Conservation (phyloP, 2,329 filamentous ascomycete species). For the Verticillium longisporum region DNA sequence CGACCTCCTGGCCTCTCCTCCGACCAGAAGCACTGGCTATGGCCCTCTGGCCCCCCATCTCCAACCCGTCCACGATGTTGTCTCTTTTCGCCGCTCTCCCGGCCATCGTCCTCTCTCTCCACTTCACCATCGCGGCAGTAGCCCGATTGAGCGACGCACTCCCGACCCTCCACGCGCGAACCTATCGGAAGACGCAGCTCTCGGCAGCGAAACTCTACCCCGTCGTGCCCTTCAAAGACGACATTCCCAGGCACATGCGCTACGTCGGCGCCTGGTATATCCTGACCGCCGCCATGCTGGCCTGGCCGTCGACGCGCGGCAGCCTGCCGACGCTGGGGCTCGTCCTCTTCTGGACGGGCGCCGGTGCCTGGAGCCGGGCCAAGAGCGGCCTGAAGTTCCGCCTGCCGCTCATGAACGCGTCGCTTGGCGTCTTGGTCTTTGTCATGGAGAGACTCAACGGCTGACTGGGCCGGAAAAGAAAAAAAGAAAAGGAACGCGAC, state of each 20-base stretch:
- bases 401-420: background rate
- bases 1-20: too few relatives aligned
- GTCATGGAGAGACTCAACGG: background rate
- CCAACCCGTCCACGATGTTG: too few relatives aligned
- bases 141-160: background rate
- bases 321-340: background rate
- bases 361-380: background rate
- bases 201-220: background rate
- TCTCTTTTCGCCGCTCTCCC: too few relatives aligned
- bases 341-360: background rate
- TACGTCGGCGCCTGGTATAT: background rate
- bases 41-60: too few relatives aligned
- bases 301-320: background rate
- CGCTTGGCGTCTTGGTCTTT: background rate
- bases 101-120: too few relatives aligned
- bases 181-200: background rate
- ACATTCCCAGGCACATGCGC: background rate
- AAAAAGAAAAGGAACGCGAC: background rate
- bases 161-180: background rate
- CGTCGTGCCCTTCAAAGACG: background rate
- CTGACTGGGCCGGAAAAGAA: background rate
- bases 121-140: too few relatives aligned
- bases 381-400: background rate
- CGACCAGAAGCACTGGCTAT: too few relatives aligned
- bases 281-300: background rate